These are phyloP conservation scores for Auxenochlorella protothecoides DNA, from an alignment of 139 green algal species.

Conservation along the genomic window DNA sequence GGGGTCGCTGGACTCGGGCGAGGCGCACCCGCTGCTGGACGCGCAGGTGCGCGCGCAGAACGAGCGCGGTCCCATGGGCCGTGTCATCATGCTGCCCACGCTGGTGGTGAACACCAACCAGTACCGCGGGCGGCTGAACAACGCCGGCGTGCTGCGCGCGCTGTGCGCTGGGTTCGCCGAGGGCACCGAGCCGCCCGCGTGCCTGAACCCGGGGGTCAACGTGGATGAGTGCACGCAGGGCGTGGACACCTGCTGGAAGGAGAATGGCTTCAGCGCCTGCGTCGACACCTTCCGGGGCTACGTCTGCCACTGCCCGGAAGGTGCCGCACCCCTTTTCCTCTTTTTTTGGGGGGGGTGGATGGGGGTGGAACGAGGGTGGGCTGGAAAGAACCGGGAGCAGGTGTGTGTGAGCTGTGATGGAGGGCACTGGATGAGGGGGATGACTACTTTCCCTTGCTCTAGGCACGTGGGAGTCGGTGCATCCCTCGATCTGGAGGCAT, in stretches of 20 bases:
- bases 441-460: too few relatives aligned
- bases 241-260: slow-evolving; percentile 39
- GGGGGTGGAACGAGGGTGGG: too few relatives aligned
- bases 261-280: slow-evolving; percentile 29
- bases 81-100: slow-evolving; percentile 58
- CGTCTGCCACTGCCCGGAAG: slow-evolving; percentile 43
- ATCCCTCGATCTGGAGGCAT: too few relatives aligned
- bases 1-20: slow-evolving; percentile 27
- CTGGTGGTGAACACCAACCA: slow-evolving; percentile 56
- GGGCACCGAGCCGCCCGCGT: slow-evolving; percentile 47
- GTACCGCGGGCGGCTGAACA: slow-evolving; percentile 45
- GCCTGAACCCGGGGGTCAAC: slow-evolving; percentile 29
- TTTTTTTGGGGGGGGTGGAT: neutral
- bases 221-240: slow-evolving; percentile 29
- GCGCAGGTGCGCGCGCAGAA: slow-evolving; percentile 15
- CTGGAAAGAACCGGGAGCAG: too few relatives aligned
- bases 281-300: slow-evolving; percentile 62
- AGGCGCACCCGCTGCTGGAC: slow-evolving; percentile 32
- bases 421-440: too few relatives aligned
- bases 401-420: too few relatives aligned
- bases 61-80: slow-evolving; percentile 19
- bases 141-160: slow-evolving; percentile 38
- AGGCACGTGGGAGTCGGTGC: too few relatives aligned
- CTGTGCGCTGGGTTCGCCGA: slow-evolving; percentile 63
- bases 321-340: too few relatives aligned